Base-by-base conservation (phyloP, 768 basidiomycete genomes). In the Rhizopogon vinicolor region DNA sequence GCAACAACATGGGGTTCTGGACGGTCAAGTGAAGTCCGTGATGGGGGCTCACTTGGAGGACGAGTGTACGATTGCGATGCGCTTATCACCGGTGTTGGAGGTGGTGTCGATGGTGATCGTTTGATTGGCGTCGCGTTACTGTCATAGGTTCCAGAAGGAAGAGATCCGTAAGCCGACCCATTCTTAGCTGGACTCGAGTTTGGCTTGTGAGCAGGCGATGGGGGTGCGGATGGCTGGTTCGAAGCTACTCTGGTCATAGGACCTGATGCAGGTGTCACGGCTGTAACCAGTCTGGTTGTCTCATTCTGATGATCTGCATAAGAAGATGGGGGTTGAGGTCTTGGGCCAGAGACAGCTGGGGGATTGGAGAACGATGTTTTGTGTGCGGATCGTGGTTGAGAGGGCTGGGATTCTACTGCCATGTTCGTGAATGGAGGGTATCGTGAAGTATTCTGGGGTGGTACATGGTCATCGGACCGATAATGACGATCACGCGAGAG, bases 51-150 rank as follows among this genome's bases (percentile, higher is more conserved):
- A 41, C 10, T 41, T 12, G 55, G 19, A 37, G 57, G 60, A 56
- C 64, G 69, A 39, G 62, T 13, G 13, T 37, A 55, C 12, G 68
- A 63, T 22, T 67, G 68, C 41, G 66, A 72, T n/a, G 70, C 59
- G 12, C 60, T 1, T 18, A 52, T 40, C 46, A 63, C 40, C 14
- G 70, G 67, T 6, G 67, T 68, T 9, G 59, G 16, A 49, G 59
- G 61, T 12, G 59, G 56, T 31, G 41, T 61, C 42, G 66, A 62
- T 46, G 68, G 48, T 9, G 45, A 44, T 16, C 56, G 65, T 19
- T 70, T 64, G 4, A 41, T 33, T 25, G 52, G 53, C 7, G 56
- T 37, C 16, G 58, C 41, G 8, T 58, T 53, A 54, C 49, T 50
- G 8, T 58, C 60, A 14, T 63, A 57, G 50, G 57, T 52, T 10